These are phyloP conservation scores for Lentinus tigrinus DNA, from an alignment of 768 basidiomycete genomes.

Conservation along the genomic window DNA sequence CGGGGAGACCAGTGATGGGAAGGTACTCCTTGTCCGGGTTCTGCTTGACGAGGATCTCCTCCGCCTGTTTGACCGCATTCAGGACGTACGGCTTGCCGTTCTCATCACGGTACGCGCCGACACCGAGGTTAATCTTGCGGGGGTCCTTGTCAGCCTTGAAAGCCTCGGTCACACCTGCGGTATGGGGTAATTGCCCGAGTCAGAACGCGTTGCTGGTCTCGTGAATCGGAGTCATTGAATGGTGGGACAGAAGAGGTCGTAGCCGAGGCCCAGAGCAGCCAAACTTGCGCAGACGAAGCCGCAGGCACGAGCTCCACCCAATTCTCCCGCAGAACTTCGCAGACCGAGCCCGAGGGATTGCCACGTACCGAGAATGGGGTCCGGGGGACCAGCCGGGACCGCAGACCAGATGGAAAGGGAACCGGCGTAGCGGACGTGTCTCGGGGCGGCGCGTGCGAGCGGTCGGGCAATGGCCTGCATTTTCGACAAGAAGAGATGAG, in stretches of 20 bases:
- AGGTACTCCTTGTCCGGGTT: conserved; percentile 93
- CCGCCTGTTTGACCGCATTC: conserved; percentile 87
- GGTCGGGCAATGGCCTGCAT: conserved; percentile 44
- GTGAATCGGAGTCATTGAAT: neutral
- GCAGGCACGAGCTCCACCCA: neutral
- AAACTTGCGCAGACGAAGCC: neutral
- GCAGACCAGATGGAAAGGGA: conserved; percentile 74
- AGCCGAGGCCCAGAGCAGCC: neutral
- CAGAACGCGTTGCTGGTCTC: conserved; percentile 9
- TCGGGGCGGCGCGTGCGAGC: conserved; percentile 50
- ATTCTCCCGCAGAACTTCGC: conserved; percentile 9
- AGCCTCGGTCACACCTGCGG: conserved; percentile 82
- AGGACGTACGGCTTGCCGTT: conserved; percentile 95
- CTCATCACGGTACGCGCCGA: conserved; percentile 94
- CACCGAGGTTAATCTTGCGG: conserved; percentile 96
- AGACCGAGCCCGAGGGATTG: conserved; percentile 7
- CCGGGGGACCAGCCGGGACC: conserved; percentile 87
- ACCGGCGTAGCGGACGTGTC: conserved; percentile 36
- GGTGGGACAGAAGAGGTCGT: neutral
- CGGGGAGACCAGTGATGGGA: conserved; percentile 87
- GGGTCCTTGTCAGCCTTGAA: conserved; percentile 94
- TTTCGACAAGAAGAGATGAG: conserved; percentile 26
- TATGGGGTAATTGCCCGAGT: neutral
- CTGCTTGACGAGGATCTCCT: conserved; percentile 63
- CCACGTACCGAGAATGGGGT: conserved; percentile 82